Percentiles rank a stretch among this genome's conserved stretches.
These are phyloP conservation scores for Cupressus sempervirens DNA, from an alignment of 75 land plant genomes.

Conservation along the genomic window DNA sequence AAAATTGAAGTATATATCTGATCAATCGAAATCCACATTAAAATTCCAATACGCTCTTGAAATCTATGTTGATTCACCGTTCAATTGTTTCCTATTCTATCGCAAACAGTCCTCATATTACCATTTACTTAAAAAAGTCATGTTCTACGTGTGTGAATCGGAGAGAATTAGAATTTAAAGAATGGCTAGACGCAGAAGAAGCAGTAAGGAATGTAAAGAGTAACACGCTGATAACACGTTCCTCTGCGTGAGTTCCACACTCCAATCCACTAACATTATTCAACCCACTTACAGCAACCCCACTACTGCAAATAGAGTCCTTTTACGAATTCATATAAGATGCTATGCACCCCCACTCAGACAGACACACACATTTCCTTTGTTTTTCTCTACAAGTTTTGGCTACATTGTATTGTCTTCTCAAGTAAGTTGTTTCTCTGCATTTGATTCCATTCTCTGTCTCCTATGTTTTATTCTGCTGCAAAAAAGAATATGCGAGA, in stretches of 20 bases:
- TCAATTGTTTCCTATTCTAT: too few species aligned
- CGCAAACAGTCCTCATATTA: too few species aligned
- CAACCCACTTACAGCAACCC: not conserved
- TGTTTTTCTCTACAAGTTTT: not conserved
- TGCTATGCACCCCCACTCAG: not conserved
- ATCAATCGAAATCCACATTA: too few species aligned
- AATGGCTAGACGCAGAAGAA: too few species aligned
- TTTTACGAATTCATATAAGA: not conserved
- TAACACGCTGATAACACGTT: not conserved
- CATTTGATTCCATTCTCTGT: not conserved
- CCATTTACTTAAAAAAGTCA: too few species aligned
- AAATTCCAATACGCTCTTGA: too few species aligned
- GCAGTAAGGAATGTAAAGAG: not conserved
- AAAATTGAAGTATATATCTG: too few species aligned
- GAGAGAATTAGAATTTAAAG: too few species aligned
- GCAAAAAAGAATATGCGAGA: not conserved
- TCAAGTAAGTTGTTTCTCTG: not conserved
- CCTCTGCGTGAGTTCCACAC: not conserved
- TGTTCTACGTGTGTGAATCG: too few species aligned
- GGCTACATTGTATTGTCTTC: not conserved
- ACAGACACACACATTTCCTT: not conserved
- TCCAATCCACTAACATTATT: not conserved
- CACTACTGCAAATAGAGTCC: not conserved
- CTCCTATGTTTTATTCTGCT: not conserved
- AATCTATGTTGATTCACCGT: too few species aligned